Evolutionary conservation across 164 flowering plant species (phyloP), one percentile per base, ranked within the genome.

Genomic region (Tinospora cordifolia): DNA sequence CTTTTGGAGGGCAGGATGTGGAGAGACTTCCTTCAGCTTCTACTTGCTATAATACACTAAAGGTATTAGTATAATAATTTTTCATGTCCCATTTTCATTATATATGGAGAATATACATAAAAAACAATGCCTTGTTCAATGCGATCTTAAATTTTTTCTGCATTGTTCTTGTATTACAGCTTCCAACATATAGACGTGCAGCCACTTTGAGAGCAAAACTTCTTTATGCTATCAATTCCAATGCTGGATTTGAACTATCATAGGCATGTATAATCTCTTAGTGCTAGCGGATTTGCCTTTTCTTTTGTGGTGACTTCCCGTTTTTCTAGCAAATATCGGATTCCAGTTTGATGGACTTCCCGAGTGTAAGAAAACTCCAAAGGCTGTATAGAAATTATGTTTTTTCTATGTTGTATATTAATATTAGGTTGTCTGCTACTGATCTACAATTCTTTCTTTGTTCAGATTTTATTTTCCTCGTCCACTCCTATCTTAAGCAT

Each of bases 11-110:
- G 44, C 98, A 89, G 67, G 99, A 94, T 75, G 98, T 92, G 69
- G 98, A 92, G 51, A 85, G 99, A 62, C 99, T 94, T 78, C 98
- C 98, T 36, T 90, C 99, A 57, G 99, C 99, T 68, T 94, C 99
- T 44, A 94, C 98, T 0, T 92, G 99, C 88, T 94, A 94, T 74
- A 94, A 94, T 80, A 92, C 99, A 49, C 92, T 92, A 10, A 94
- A 92, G 97, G 99, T 90, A 81, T 2, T 39, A 34, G 2, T 58
- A n/a, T 39, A 17, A 65, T 21, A 63, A 22, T 24, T 21, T 62
- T 25, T 24, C 11, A 14, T 22, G 14, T 62, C 10, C n/a, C 34
- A 62, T 26, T 19, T 63, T 64, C n/a, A 34, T 54, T 54, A 17
- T n/a, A 14, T 51, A 51, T 51, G 19, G 21, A 51, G n/a, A 17